Conservation (phyloP, 306 rosid genomes). For the Lotus japonicus region DNA sequence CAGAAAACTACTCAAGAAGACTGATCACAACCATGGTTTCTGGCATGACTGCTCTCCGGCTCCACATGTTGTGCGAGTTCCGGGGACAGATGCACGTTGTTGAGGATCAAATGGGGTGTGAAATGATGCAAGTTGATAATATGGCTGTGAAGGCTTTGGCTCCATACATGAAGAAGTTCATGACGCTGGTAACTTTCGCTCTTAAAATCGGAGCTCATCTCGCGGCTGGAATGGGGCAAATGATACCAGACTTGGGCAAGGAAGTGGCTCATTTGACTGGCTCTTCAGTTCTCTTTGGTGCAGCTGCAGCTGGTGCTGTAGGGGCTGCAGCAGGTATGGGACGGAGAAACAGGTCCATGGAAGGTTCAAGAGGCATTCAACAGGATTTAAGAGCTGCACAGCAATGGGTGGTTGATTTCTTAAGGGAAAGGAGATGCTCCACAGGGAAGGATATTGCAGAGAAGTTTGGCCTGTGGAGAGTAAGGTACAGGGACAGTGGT, state of each 20-base stretch:
- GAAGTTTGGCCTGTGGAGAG: constrained; percentile 88
- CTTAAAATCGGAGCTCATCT: constrained; percentile 96
- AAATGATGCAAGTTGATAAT: constrained; percentile 87
- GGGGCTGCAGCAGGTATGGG: constrained; percentile 61
- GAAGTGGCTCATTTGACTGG: constrained; percentile 84
- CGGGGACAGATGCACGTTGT: constrained; percentile 89
- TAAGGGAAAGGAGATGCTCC: constrained; percentile 75
- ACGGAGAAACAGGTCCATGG: constrained; percentile 38
- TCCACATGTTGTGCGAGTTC: constrained; percentile 86
- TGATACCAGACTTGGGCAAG: constrained; percentile 91
- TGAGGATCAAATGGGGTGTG: constrained; percentile 89
- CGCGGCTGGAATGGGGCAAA: constrained; percentile 86
- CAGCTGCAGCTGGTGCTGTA: constrained; percentile 57
- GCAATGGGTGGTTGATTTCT: constrained; percentile 90
- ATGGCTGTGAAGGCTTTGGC: constrained; percentile 66
- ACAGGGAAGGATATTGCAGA: constrained; percentile 89
- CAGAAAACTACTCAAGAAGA: constrained; percentile 88
- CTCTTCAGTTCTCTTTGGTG: constrained; percentile 55
- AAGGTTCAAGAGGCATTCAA: constrained; percentile 59
- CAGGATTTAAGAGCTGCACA: constrained; percentile 77
- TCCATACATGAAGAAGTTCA: constrained; percentile 84
- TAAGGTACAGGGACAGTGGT: constrained; percentile 79
- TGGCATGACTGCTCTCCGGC: constrained; percentile 82
- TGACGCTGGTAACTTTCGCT: constrained; percentile 79
- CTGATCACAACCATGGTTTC: constrained; percentile 70